Evolutionary conservation across 768 basidiomycete species (phyloP).

Genomic region (Russula compacta): DNA sequence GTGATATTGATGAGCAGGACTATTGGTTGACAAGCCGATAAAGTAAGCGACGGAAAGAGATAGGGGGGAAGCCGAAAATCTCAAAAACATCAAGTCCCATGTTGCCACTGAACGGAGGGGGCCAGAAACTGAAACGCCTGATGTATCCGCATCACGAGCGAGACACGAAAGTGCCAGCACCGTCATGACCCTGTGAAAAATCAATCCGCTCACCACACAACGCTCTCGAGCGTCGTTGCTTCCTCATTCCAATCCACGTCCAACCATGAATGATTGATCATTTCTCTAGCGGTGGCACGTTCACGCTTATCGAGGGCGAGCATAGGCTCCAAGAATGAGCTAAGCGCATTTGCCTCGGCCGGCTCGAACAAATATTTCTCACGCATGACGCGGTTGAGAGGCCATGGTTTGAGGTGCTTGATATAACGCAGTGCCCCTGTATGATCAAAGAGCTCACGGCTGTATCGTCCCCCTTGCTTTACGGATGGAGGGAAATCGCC

Average conservation of each 20-base stretch:
- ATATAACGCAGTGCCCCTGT: conserved; percentile 66
- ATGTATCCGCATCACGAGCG: background rate
- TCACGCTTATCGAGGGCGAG: conserved; percentile 57
- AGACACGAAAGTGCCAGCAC: background rate
- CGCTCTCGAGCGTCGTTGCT: conserved; percentile 24
- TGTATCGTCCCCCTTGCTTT: conserved; percentile 80
- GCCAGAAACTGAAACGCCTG: background rate
- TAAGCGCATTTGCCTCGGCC: conserved; percentile 47
- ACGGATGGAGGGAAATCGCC: conserved; percentile 67
- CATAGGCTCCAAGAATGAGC: conserved; percentile 69
- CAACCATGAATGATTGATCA: conserved; percentile 73
- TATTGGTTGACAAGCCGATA: conserved; percentile 6
- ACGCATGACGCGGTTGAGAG: conserved; percentile 71
- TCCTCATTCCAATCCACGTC: conserved; percentile 28
- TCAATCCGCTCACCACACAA: conserved; percentile 25
- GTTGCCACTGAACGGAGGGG: background rate
- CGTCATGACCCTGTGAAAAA: background rate
- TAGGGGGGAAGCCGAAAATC: background rate
- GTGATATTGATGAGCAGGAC: conserved; percentile 4
- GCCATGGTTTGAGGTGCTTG: conserved; percentile 67
- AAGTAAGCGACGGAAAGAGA: background rate
- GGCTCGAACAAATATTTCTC: conserved; percentile 79
- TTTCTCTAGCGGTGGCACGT: conserved; percentile 62
- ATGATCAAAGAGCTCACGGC: conserved; percentile 71
- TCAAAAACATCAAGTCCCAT: background rate